Base-by-base conservation (phyloP, 2,329 filamentous ascomycete genomes). In the Xylariaceae sp. region DNA sequence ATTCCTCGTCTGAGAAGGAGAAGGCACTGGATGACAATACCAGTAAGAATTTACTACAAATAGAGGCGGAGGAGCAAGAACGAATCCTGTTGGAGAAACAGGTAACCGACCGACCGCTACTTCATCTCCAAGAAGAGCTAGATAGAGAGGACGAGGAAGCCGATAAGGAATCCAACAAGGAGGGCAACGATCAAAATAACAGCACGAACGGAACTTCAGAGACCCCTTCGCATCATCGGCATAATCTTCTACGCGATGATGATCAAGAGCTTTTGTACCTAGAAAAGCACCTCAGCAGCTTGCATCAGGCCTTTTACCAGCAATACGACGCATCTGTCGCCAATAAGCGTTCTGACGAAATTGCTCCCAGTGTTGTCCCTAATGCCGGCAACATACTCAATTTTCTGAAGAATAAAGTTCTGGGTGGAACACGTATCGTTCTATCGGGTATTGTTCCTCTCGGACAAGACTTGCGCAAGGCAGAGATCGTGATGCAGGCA, bases 61-160 rank as follows among this genome's bases (percentile, higher is more conserved):
- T 85, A 52, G 90, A 96, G 70, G 78, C 83, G 3, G 83, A 88
- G 52, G 86, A 93, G 59, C 92, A 97, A 64, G 88, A 93, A 59
- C 88, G 92, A 62, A 80, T 85, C 1, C 79, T 98, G 39, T n/a
- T n/a, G n/a, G 86, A 91, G 61, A 88, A 90, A 49, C 93, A 98
- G 66, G 77, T 97, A 16, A 88, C 84, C 49, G 90, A 96, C 51
- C 80, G 92, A 12, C 93, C 93, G 0, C 70, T 98, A 22, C 71
- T 95, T n/a, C 88, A 93, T 62, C 86, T 95, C 70, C 93, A 98
- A 65, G 87, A 95, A 59, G 77, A 90, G 63, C 76, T 96, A 19
- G 93, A 98, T 59, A 87, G 88, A 56, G 87, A 90, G 58, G 87
- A 91, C 55, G 83, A 88, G 33, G 75, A 78, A 29, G 77, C 72